phyloP scores from a whole-genome alignment of 2,329 filamentous ascomycete genomes.

The Scedosporium dehoogii region DNA sequence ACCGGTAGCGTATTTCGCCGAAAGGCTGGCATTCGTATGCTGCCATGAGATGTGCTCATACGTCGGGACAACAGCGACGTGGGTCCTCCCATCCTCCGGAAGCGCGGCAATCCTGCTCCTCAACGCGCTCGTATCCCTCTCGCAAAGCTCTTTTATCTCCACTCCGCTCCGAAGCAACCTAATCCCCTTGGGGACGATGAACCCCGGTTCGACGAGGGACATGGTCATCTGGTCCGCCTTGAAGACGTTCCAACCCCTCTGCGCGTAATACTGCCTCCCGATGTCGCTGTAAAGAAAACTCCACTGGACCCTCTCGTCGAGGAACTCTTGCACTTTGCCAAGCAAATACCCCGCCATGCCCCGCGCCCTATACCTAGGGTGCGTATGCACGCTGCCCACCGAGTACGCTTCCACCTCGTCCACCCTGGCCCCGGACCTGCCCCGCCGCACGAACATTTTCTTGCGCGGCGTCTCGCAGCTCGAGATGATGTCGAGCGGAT shows the following conservation, averaged over 20 bases:
- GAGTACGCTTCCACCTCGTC: slow-evolving; percentile 18
- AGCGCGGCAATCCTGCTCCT: slow-evolving; percentile 14
- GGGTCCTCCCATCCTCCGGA: slow-evolving; percentile 13
- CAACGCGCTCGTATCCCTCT: slow-evolving; percentile 16
- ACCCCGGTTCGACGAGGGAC: slow-evolving; percentile 13
- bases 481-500: slow-evolving; percentile 1
- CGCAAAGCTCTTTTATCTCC: slow-evolving; percentile 17
- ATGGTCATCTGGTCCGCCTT: slow-evolving; percentile 22
- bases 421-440: slow-evolving; percentile 9
- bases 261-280: slow-evolving; percentile 20
- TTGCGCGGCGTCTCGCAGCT: slow-evolving; percentile 2
- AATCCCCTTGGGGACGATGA: slow-evolving; percentile 10
- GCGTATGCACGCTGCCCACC: slow-evolving; percentile 26
- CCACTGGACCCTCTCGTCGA: slow-evolving; percentile 21
- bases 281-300: slow-evolving; percentile 25
- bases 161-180: slow-evolving; percentile 12
- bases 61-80: slow-evolving; percentile 22
- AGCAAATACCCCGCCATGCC: slow-evolving; percentile 26
- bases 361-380: slow-evolving; percentile 19
- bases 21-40: slow-evolving; percentile 19
- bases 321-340: slow-evolving; percentile 17
- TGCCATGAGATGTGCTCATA: slow-evolving; percentile 21
- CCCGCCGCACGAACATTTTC: not conserved
- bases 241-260: slow-evolving; percentile 24
- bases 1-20: slow-evolving; percentile 14